These are phyloP conservation scores for Trichoderma gracile DNA, from an alignment of 2,329 filamentous ascomycete genomes.

Conservation along the genomic window DNA sequence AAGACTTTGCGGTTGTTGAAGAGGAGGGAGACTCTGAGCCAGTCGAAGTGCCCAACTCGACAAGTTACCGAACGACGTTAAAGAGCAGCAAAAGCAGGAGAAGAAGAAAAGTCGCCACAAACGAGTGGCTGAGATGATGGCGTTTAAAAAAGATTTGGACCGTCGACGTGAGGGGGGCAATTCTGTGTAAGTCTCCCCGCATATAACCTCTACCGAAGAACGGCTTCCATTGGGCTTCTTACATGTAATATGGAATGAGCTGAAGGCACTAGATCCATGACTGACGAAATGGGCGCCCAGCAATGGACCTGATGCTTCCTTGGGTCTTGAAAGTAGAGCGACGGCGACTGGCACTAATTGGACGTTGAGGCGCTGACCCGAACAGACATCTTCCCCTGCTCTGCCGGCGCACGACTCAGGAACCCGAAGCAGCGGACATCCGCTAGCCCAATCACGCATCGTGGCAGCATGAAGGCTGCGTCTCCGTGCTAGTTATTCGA, in stretches of 20 bases:
- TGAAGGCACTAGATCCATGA: slow-evolving; percentile 14
- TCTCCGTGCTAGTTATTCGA: slow-evolving; percentile 9
- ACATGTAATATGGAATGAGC: slow-evolving; percentile 1
- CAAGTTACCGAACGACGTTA: not conserved
- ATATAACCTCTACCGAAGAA: not conserved
- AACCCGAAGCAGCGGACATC: slow-evolving; percentile 9
- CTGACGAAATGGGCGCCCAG: slow-evolving; percentile 1
- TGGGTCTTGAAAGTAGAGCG: not conserved
- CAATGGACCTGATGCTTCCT: not conserved
- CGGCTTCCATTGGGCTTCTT: slow-evolving; percentile 2
- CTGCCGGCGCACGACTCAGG: slow-evolving; percentile 19
- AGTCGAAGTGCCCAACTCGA: not conserved
- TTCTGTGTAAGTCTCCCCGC: slow-evolving; percentile 10
- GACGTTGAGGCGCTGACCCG: slow-evolving; percentile 18
- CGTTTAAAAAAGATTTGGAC: not conserved
- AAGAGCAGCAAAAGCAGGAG: not conserved
- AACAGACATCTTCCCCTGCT: not conserved
- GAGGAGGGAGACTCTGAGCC: not conserved
- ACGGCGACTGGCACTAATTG: slow-evolving; percentile 9
- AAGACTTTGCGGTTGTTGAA: not conserved
- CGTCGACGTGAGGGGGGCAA: slow-evolving; percentile 12
- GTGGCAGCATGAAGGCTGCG: slow-evolving; percentile 2
- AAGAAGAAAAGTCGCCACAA: not conserved
- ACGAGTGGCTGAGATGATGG: slow-evolving; percentile 11
- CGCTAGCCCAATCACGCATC: slow-evolving; percentile 8